Percentiles rank a stretch among this genome's conserved stretches.
These are phyloP conservation scores for Chrysanthemum lavandulifolium DNA, from an alignment of 129 eudicot genomes.

Conservation along the genomic window DNA sequence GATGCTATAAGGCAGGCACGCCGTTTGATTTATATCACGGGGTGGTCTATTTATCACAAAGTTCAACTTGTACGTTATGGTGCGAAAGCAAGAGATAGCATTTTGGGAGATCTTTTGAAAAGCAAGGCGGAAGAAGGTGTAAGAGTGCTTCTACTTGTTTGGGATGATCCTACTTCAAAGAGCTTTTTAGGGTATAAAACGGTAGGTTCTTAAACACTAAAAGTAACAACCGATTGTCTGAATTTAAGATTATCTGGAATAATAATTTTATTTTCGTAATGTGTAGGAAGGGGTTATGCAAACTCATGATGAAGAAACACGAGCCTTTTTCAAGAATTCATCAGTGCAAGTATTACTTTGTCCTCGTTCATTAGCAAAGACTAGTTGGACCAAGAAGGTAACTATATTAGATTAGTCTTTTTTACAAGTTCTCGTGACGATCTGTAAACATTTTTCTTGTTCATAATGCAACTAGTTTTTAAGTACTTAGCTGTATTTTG, in stretches of 20 bases:
- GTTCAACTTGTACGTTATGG: constrained; percentile 78
- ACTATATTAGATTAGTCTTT: constrained; percentile 2
- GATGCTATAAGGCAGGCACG: constrained; percentile 75
- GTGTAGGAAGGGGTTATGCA: constrained; percentile 63
- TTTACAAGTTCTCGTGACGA: background rate
- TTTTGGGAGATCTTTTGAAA: constrained; percentile 79
- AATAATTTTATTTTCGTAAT: constrained; percentile 14
- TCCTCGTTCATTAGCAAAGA: constrained; percentile 57
- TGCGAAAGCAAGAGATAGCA: constrained; percentile 36
- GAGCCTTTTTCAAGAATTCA: constrained; percentile 69
- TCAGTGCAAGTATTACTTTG: constrained; percentile 68
- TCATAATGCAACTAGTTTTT: too few relatives aligned
- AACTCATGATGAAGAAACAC: constrained; percentile 73
- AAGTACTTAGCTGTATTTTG: background rate
- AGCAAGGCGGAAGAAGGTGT: constrained; percentile 87
- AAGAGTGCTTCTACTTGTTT: constrained; percentile 82
- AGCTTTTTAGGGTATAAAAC: constrained; percentile 61
- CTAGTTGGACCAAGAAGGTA: constrained; percentile 75
- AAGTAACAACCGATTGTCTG: background rate
- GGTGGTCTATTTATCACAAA: constrained; percentile 87
- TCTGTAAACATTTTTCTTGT: too few relatives aligned
- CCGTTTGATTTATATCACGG: constrained; percentile 68
- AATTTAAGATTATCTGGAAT: background rate
- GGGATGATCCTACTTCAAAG: constrained; percentile 98
- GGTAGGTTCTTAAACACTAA: constrained; percentile 14